These are phyloP conservation scores for Cladophialophora immunda DNA, from an alignment of 2,329 filamentous ascomycete species.

Conservation along the genomic window DNA sequence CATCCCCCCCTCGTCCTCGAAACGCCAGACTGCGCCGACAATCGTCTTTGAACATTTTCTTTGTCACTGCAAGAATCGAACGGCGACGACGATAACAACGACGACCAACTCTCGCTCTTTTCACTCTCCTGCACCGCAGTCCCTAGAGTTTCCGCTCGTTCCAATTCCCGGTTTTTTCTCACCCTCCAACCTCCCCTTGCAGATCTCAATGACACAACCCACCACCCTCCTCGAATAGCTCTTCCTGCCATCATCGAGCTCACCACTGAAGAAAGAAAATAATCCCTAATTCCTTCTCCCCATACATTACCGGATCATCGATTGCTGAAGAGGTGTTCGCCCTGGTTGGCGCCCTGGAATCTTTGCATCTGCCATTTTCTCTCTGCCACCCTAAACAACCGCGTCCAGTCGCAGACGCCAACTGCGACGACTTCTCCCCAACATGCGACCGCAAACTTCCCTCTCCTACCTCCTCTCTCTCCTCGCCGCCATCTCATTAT, in stretches of 20 bases:
- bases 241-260: constrained; percentile 4
- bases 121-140: not conserved
- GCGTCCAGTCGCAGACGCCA: constrained; percentile 14
- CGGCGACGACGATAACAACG: constrained; percentile 10
- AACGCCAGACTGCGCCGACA: constrained; percentile 9
- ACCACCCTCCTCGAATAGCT: constrained; percentile 26
- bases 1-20: constrained; percentile 15
- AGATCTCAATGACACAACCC: constrained; percentile 34
- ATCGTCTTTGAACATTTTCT: constrained; percentile 23
- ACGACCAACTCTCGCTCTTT: constrained; percentile 22
- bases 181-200: constrained; percentile 19
- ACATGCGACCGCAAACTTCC: constrained; percentile 36
- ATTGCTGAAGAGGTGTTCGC: constrained; percentile 21
- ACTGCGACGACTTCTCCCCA: constrained; percentile 28
- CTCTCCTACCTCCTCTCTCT: constrained; percentile 41
- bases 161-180: constrained; percentile 28
- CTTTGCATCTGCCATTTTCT: constrained; percentile 14
- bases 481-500: constrained; percentile 49
- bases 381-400: not conserved
- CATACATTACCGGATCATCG: constrained; percentile 6
- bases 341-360: constrained; percentile 33
- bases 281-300: constrained; percentile 10
- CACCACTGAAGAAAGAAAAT: not conserved
- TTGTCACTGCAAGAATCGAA: constrained; percentile 21
- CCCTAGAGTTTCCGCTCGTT: constrained; percentile 31